Conservation (phyloP, 345 rosid genomes). For the Xanthoceras sorbifolium region DNA sequence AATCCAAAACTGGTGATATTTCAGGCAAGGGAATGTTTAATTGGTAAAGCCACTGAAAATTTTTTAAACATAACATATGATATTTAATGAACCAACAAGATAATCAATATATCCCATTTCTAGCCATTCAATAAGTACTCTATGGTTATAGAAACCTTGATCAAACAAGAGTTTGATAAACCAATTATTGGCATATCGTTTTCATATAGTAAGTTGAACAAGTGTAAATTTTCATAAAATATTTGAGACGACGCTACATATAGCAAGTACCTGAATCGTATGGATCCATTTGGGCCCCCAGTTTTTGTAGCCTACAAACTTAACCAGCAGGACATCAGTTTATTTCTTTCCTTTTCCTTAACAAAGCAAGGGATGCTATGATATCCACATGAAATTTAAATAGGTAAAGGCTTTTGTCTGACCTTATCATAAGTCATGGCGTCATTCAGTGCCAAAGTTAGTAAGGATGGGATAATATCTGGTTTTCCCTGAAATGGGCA, state of each 20-base stretch:
- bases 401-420: conserved; percentile 21
- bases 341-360: not conserved
- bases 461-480: conserved; percentile 65
- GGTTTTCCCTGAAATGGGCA: conserved; percentile 54
- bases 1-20: conserved; percentile 4
- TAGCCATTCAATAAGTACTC: not conserved
- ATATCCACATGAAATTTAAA: not conserved
- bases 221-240: not conserved
- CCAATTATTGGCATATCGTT: not conserved
- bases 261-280: conserved; percentile 72
- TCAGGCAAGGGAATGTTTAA: not conserved
- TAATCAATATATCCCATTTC: not conserved
- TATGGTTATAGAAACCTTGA: not conserved
- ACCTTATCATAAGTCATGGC: conserved; percentile 91
- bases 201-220: not conserved
- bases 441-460: conserved; percentile 81
- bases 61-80: not conserved
- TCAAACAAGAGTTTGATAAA: not conserved
- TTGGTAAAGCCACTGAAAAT: not conserved
- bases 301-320: conserved; percentile 79
- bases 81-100: not conserved
- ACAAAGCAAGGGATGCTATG: conserved; percentile 9
- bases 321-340: conserved; percentile 30
- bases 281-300: conserved; percentile 94
- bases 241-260: conserved; percentile 13